phyloP scores from a whole-genome alignment of 805 yeast genomes.

The Candida odintsovae region DNA sequence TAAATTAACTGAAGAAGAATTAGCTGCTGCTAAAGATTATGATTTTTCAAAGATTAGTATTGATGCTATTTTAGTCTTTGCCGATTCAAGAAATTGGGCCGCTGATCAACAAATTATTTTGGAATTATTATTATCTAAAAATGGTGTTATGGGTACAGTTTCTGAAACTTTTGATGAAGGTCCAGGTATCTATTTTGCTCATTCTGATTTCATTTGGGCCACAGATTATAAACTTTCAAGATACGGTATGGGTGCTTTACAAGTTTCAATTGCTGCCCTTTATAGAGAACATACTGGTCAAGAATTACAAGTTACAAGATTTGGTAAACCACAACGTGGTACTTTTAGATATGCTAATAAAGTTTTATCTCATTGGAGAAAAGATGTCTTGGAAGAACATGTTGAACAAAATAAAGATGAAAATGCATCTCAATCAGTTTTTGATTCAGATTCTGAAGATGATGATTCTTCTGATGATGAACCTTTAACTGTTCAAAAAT shows the following conservation, averaged over 20 bases:
- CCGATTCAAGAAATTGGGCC: conserved; percentile 91
- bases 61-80: conserved; percentile 83
- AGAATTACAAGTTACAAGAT: conserved; percentile 73
- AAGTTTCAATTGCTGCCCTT: conserved; percentile 79
- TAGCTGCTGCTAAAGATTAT: conserved; percentile 40
- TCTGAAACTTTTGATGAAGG: conserved; percentile 68
- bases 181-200: conserved; percentile 82
- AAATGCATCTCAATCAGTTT: conserved; percentile 21
- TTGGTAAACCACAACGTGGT: conserved; percentile 87
- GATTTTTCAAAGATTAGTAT: conserved; percentile 66
- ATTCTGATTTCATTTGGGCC: conserved; percentile 91
- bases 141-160: conserved; percentile 82
- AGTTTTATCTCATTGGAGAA: conserved; percentile 72
- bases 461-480: conserved; percentile 30
- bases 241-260: conserved; percentile 94
- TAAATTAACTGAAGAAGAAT: conserved; percentile 67
- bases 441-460: conserved; percentile 22
- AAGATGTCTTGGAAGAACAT: conserved; percentile 69
- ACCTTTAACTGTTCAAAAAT: conserved; percentile 40
- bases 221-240: conserved; percentile 77
- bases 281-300: conserved; percentile 81
- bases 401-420: conserved; percentile 43
- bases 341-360: conserved; percentile 82
- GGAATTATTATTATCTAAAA: conserved; percentile 68
- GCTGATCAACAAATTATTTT: conserved; percentile 86